Conservation (phyloP, 495 filamentous ascomycete species). For the Rusavskia elegans region DNA sequence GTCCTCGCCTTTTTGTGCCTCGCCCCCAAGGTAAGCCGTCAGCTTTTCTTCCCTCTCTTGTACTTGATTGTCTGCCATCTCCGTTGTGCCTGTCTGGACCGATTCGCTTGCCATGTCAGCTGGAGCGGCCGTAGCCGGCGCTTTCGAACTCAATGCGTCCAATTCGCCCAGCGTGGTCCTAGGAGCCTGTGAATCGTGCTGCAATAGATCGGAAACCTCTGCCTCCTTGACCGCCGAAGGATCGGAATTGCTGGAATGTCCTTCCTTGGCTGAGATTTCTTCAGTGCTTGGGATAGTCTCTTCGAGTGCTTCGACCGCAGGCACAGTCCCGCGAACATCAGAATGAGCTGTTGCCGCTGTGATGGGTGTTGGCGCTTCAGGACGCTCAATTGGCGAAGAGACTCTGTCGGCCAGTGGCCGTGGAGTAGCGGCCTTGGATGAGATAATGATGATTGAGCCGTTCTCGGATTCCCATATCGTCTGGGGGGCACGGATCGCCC, state of each 20-base stretch:
- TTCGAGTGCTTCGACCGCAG: background rate
- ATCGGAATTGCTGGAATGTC: background rate
- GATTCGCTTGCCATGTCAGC: slow-evolving; percentile 2
- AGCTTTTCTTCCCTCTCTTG: slow-evolving; percentile 7
- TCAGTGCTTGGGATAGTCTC: background rate
- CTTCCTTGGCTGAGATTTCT: background rate
- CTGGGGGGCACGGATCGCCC: slow-evolving; percentile 27
- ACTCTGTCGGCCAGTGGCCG: background rate
- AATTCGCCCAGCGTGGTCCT: background rate
- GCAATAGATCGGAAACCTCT: background rate
- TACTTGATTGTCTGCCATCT: slow-evolving; percentile 4
- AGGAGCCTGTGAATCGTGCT: background rate
- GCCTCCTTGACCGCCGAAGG: background rate
- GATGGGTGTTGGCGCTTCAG: background rate
- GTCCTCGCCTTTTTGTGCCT: slow-evolving; percentile 7
- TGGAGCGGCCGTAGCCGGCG: background rate
- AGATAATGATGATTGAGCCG: slow-evolving; percentile 12
- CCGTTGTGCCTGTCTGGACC: slow-evolving; percentile 12
- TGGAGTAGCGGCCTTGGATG: background rate
- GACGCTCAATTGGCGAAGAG: background rate
- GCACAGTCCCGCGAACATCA: background rate
- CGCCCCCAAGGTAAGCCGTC: slow-evolving; percentile 9
- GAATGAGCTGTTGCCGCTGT: background rate
- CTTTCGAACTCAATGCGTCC: background rate
- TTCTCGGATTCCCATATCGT: slow-evolving; percentile 36